Evolutionary conservation across 2,329 filamentous ascomycete genomes (phyloP).

Genomic region (Xylaria sp.): DNA sequence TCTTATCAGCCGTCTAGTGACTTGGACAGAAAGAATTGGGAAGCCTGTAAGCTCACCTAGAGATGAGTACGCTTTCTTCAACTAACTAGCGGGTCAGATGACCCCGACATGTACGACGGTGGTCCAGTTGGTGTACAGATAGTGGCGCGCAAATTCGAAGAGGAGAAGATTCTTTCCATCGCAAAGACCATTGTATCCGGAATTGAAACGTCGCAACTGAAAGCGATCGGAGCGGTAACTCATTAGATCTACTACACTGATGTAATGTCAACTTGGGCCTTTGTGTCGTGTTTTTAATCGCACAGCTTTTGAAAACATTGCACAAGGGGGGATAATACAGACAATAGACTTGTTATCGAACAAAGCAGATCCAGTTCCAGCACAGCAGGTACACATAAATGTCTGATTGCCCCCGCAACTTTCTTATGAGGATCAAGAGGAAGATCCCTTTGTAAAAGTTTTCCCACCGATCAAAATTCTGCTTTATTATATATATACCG

Average conservation of each 20-base stretch:
- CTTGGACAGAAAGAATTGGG: conserved; percentile 56
- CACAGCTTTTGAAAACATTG: neutral
- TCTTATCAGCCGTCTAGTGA: conserved; percentile 55
- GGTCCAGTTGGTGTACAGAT: conserved; percentile 61
- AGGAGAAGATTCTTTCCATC: conserved; percentile 61
- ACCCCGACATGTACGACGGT: conserved; percentile 60
- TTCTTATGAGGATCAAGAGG: too few species aligned
- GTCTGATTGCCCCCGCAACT: too few species aligned
- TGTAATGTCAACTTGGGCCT: neutral
- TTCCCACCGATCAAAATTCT: neutral
- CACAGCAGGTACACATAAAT: neutral
- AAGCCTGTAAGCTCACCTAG: conserved; percentile 58
- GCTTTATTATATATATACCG: neutral
- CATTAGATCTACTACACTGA: neutral
- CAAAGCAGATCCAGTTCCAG: neutral
- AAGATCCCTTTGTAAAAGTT: too few species aligned
- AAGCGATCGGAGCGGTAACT: neutral
- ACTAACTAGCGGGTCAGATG: conserved; percentile 51
- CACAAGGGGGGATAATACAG: neutral
- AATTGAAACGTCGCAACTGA: conserved; percentile 24
- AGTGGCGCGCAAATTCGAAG: conserved; percentile 60
- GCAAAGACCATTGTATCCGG: conserved; percentile 50
- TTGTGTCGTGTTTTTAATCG: neutral
- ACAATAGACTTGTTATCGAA: neutral
- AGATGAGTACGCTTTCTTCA: neutral